phyloP scores from a whole-genome alignment of 768 basidiomycete genomes.

The Xerocomus spinulosus region DNA sequence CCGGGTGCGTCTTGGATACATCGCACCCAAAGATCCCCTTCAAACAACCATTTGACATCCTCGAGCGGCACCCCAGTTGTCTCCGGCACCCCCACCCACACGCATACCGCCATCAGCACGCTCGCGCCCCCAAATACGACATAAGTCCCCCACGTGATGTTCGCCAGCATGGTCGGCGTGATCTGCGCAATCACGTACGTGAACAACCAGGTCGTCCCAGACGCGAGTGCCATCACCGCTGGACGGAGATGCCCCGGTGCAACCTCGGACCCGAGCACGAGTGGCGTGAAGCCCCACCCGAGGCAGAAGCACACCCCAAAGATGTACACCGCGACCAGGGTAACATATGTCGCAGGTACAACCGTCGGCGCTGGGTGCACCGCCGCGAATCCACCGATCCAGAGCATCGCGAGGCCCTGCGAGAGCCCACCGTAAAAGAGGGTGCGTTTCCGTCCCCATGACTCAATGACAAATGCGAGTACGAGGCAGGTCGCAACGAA shows the following conservation, averaged over 20 bases:
- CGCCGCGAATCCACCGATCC: slow-evolving; percentile 31
- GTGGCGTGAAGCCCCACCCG: slow-evolving; percentile 32
- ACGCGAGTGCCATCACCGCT: slow-evolving; percentile 30
- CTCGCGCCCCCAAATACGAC: slow-evolving; percentile 31
- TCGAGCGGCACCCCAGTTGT: slow-evolving; percentile 38
- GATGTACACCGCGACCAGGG: slow-evolving; percentile 35
- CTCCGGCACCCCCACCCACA: slow-evolving; percentile 37
- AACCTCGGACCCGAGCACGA: slow-evolving; percentile 33
- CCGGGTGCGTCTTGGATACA: slow-evolving; percentile 33
- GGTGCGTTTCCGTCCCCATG: slow-evolving; percentile 36
- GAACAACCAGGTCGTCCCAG: slow-evolving; percentile 33
- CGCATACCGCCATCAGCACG: slow-evolving; percentile 31
- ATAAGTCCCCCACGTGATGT: slow-evolving; percentile 29
- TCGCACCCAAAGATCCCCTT: slow-evolving; percentile 25
- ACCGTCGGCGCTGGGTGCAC: slow-evolving; percentile 26
- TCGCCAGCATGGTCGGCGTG: slow-evolving; percentile 34
- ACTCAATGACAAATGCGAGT: slow-evolving; percentile 37
- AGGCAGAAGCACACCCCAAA: slow-evolving; percentile 35
- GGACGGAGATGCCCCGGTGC: slow-evolving; percentile 36
- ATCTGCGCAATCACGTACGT: slow-evolving; percentile 36
- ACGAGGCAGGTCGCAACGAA: slow-evolving; percentile 28
- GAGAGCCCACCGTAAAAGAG: slow-evolving; percentile 35
- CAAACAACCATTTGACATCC: slow-evolving; percentile 35
- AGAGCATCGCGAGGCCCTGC: slow-evolving; percentile 36
- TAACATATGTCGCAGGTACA: slow-evolving; percentile 30